Evolutionary conservation across 2,329 filamentous ascomycete species (phyloP).

Genomic region (Calonectria multiphialidica): DNA sequence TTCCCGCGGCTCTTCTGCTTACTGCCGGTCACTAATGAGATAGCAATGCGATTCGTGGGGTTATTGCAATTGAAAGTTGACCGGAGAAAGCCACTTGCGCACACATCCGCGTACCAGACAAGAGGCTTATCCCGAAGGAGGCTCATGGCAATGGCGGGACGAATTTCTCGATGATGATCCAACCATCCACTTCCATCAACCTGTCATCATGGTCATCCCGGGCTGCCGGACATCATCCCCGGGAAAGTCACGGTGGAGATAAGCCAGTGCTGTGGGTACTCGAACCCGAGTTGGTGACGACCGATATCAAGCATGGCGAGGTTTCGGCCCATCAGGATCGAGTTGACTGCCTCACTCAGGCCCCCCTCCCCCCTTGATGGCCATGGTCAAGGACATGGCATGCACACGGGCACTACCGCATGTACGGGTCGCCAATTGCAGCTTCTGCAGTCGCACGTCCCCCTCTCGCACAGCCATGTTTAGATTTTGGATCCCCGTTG

Average conservation of each 20-base stretch:
- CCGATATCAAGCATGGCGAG: not conserved
- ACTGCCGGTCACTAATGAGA: not conserved
- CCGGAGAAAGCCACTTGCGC: not conserved
- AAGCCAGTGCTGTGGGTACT: not conserved
- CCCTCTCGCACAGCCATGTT: not conserved
- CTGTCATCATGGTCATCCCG: constrained; percentile 1
- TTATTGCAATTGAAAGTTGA: not conserved
- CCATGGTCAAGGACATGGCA: constrained; percentile 1
- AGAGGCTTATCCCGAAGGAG: not conserved
- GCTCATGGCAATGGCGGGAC: not conserved
- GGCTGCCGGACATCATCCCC: not conserved
- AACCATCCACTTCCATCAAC: not conserved
- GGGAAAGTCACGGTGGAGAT: constrained; percentile 1
- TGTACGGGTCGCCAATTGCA: constrained; percentile 8
- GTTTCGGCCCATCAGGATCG: constrained; percentile 17
- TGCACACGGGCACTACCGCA: constrained; percentile 5
- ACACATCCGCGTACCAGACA: not conserved
- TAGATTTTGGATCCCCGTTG: not conserved
- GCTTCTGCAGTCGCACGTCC: not conserved
- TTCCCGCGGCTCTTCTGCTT: not conserved
- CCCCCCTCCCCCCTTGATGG: not conserved
- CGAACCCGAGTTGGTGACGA: not conserved
- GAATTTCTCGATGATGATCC: not conserved
- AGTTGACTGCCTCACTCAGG: not conserved
- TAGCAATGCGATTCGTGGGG: not conserved